Evolutionary conservation across 345 rosid species (phyloP).

Genomic region (Camelina neglecta): DNA sequence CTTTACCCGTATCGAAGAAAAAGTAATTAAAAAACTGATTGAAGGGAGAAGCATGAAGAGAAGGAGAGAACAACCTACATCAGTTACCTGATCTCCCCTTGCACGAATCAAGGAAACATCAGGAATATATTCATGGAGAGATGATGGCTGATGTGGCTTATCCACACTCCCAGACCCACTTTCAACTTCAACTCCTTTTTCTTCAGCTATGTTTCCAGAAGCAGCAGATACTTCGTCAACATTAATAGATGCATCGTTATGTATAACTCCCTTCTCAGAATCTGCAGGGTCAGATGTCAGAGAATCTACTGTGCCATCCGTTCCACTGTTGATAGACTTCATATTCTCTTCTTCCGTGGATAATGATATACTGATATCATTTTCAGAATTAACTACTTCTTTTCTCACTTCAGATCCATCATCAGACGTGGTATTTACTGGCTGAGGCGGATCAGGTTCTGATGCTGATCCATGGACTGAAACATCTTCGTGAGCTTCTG

Average conservation of each 20-base stretch:
- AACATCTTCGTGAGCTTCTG: slow-evolving; percentile 45
- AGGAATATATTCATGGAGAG: slow-evolving; percentile 49
- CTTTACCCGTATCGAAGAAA: slow-evolving; percentile 29
- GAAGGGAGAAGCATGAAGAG: slow-evolving; percentile 39
- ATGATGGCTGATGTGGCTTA: slow-evolving; percentile 42
- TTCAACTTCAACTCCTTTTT: slow-evolving; percentile 39
- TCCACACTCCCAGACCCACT: slow-evolving; percentile 40
- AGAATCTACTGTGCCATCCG: slow-evolving; percentile 25
- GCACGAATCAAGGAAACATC: slow-evolving; percentile 51
- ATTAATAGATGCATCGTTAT: slow-evolving; percentile 32
- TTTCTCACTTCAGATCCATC: slow-evolving; percentile 36
- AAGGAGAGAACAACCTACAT: slow-evolving; percentile 78
- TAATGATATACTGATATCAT: slow-evolving; percentile 36
- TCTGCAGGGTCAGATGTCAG: slow-evolving; percentile 37
- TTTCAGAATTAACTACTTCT: slow-evolving; percentile 38
- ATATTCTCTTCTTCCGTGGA: slow-evolving; percentile 45
- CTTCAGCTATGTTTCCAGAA: slow-evolving; percentile 41
- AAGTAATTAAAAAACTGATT: slow-evolving; percentile 13
- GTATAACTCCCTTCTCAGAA: slow-evolving; percentile 49
- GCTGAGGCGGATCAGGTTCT: slow-evolving; percentile 40
- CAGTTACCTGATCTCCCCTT: slow-evolving; percentile 76
- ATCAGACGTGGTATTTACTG: slow-evolving; percentile 37
- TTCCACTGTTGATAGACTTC: slow-evolving; percentile 34
- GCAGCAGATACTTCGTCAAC: slow-evolving; percentile 28
- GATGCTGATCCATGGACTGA: slow-evolving; percentile 44